Evolutionary conservation across 768 basidiomycete genomes (phyloP), one percentile per base, ranked within the genome.

Genomic region (Tephrocybe sp.): DNA sequence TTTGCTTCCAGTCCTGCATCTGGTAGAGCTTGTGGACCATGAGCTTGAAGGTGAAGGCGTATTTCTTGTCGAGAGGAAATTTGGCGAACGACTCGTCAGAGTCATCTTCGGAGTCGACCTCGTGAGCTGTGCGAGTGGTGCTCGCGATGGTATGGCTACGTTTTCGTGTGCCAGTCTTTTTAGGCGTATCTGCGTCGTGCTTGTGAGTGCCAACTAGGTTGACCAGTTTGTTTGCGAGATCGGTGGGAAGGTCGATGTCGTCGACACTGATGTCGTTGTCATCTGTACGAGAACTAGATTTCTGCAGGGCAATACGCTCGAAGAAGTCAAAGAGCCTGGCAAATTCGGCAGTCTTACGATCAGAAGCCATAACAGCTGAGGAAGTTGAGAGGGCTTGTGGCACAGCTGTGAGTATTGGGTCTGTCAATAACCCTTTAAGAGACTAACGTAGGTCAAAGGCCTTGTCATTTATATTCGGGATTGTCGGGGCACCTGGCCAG

Each of bases 11-110:
- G 48, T 84, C 83, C 18, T 80, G 79, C 47, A 78, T 65, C 48
- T 77, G 72, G 64, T 86, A 86, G 10, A 86, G 70, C 62, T 83
- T 80, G 68, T 86, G 81, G 50, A 85, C 63, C 82, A 84, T 86
- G 59, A 81, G 71, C 58, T 78, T 80, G 73, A 86, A 86, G 28
- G 80, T 85, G 67, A 86, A 86, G 15, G 73, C 73, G 58, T 78
- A 81, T 45, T 69, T 66, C 55, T 66, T 71, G n/a, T 61, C 68
- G 4, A 76, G 61, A 4, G 77, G 78, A 51, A 83, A 83, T 32
- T 69, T 68, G 2, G 67, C 69, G 10, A 71, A 60, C 1, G 59
- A 71, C 40, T 68, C 65, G 11, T 48, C 62, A 20, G 61, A 58
- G 17, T 63, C 60, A 12, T 59, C 54, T 39, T 62, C 61, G 18